A percentile compares a stretch with the other conserved stretches of the same genome.
Conservation (phyloP, 2,329 filamentous ascomycete species). For the Trichocomaceae sp. region DNA sequence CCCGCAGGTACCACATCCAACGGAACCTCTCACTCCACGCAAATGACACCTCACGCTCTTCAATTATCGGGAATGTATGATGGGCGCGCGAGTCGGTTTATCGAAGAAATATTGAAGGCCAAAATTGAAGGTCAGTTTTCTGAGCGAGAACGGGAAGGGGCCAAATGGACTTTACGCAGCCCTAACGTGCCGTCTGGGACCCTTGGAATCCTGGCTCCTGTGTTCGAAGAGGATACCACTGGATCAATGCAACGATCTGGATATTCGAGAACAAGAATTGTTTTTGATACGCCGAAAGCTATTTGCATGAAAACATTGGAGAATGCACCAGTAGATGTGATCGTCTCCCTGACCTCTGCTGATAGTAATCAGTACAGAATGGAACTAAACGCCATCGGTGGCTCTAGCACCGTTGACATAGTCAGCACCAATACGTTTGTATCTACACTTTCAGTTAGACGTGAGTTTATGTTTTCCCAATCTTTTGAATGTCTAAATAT, state of each 20-base stretch:
- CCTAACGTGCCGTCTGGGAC: slow-evolving; percentile 54
- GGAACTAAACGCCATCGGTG: slow-evolving; percentile 59
- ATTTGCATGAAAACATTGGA: slow-evolving; percentile 25
- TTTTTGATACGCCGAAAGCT: slow-evolving; percentile 31
- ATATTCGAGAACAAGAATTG: slow-evolving; percentile 29
- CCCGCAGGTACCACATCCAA: slow-evolving; percentile 24
- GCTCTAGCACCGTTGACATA: slow-evolving; percentile 66
- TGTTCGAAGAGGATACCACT: slow-evolving; percentile 39
- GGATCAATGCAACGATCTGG: slow-evolving; percentile 46
- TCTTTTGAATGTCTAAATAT: slow-evolving; percentile 12
- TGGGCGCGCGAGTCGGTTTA: slow-evolving; percentile 66
- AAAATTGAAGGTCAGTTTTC: slow-evolving; percentile 78
- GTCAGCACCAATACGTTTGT: slow-evolving; percentile 66
- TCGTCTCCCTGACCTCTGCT: slow-evolving; percentile 64
- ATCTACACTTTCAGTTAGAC: slow-evolving; percentile 64
- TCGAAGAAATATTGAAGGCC: slow-evolving; percentile 81
- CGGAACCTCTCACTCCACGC: slow-evolving; percentile 18
- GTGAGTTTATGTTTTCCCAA: slow-evolving; percentile 45
- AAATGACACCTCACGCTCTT: slow-evolving; percentile 56
- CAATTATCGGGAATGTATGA: slow-evolving; percentile 69
- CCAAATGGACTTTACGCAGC: slow-evolving; percentile 72
- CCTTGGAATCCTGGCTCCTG: slow-evolving; percentile 45
- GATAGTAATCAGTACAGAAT: slow-evolving; percentile 54
- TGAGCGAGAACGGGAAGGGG: slow-evolving; percentile 73
- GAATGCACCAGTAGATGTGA: slow-evolving; percentile 35